Percentiles rank a stretch among this genome's conserved stretches.
Conservation (phyloP, 805 yeast species). For the Saturnispora saitoi region DNA sequence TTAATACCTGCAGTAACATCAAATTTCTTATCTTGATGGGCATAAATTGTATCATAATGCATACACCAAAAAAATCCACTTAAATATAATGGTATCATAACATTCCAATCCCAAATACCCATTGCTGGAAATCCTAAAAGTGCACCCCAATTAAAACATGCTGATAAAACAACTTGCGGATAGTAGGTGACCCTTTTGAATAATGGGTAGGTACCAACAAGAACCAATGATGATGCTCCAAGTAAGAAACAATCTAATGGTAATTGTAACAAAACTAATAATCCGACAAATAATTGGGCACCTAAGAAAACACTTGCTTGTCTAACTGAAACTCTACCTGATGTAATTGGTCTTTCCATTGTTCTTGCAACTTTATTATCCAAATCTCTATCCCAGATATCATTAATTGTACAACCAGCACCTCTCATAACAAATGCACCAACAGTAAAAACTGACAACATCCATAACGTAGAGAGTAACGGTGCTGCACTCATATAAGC, state of each 20-base stretch:
- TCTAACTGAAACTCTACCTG: conserved; percentile 64
- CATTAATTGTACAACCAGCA: conserved; percentile 96
- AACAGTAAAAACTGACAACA: conserved; percentile 61
- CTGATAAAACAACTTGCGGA: conserved; percentile 77
- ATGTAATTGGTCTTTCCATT: conserved; percentile 84
- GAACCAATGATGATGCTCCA: conserved; percentile 72
- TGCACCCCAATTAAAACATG: conserved; percentile 93
- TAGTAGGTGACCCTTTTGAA: conserved; percentile 93
- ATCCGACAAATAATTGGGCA: conserved; percentile 67
- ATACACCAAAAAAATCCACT: conserved; percentile 87
- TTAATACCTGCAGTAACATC: conserved; percentile 89
- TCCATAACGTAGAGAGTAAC: conserved; percentile 47
- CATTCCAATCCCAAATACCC: conserved; percentile 69
- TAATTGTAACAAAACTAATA: conserved; percentile 58
- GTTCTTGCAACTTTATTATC: conserved; percentile 86
- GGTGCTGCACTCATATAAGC: conserved; percentile 69
- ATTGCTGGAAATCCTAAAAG: conserved; percentile 92
- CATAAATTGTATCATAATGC: conserved; percentile 93
- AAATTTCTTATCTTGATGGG: conserved; percentile 90
- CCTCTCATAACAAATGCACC: conserved; percentile 94
- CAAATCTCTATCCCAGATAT: conserved; percentile 71
- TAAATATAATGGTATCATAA: conserved; percentile 69
- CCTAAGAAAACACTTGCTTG: conserved; percentile 67
- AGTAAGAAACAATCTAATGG: conserved; percentile 77
- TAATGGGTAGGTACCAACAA: conserved; percentile 82